Conservation (phyloP, 805 yeast genomes). For the Wickerhamiella sergipiensis region DNA sequence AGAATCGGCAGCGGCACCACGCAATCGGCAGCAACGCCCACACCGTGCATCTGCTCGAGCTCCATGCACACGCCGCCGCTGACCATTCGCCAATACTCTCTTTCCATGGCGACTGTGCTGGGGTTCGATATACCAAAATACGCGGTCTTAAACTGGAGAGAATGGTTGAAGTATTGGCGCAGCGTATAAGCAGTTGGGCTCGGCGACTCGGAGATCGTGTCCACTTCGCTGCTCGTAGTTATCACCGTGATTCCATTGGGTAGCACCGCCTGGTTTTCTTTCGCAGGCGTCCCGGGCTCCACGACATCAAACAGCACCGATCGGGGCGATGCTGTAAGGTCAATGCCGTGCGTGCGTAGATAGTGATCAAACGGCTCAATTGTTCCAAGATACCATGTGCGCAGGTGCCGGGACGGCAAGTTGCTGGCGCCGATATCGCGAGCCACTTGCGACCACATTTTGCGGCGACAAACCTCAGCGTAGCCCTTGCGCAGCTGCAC, state of each 20-base stretch:
- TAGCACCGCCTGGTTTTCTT: conserved; percentile 30
- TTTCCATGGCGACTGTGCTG: not conserved
- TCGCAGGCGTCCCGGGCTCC: conserved; percentile 20
- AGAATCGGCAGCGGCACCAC: not conserved
- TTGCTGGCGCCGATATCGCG: conserved; percentile 65
- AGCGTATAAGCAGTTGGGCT: conserved; percentile 2
- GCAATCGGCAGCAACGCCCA: not conserved
- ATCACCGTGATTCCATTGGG: conserved; percentile 5
- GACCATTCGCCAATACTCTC: conserved; percentile 6
- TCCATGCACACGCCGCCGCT: conserved; percentile 2
- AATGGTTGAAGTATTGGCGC: conserved; percentile 4
- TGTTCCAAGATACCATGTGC: conserved; percentile 35
- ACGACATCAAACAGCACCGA: conserved; percentile 37
- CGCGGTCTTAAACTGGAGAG: not conserved
- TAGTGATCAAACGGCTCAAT: conserved; percentile 24
- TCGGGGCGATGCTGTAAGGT: conserved; percentile 1
- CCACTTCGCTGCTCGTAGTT: not conserved
- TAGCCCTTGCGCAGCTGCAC: conserved; percentile 58
- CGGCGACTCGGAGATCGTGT: not conserved
- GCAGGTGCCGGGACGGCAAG: conserved; percentile 52
- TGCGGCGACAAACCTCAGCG: conserved; percentile 41
- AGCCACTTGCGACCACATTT: conserved; percentile 71
- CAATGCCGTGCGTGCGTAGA: conserved; percentile 19
- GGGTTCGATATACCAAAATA: not conserved
- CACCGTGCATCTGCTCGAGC: conserved; percentile 4